A percentile compares a stretch with the other conserved stretches of the same genome.
phyloP scores from a whole-genome alignment of 305 asterid genomes.

The Fraxinus angustifolia region DNA sequence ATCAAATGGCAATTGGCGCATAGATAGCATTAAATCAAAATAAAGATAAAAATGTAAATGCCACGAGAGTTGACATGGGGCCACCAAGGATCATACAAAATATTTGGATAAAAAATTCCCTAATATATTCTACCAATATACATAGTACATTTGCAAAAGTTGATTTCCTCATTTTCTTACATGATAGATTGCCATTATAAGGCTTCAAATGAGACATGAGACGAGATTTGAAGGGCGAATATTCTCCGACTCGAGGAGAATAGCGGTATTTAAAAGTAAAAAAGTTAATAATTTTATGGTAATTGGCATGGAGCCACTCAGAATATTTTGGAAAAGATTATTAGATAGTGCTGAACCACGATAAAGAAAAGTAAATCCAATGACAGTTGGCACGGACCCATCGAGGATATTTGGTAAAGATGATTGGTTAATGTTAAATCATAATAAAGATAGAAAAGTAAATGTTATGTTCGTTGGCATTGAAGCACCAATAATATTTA shows the following conservation, averaged over 20 bases:
- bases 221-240: neutral
- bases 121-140: too few species aligned
- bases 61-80: too few species aligned
- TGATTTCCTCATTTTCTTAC: neutral
- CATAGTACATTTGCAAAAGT: neutral
- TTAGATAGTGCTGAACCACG: neutral
- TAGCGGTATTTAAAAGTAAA: neutral
- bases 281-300: neutral
- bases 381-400: neutral
- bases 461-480: neutral
- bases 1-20: neutral
- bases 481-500: neutral
- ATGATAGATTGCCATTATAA: neutral
- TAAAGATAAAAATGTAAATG: neutral
- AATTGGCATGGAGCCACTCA: neutral
- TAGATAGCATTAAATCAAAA: neutral
- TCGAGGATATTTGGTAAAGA: neutral
- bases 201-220: neutral
- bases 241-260: neutral
- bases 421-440: neutral
- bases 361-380: neutral
- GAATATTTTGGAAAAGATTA: neutral
- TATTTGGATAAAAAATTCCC: too few species aligned
- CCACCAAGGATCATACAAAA: too few species aligned
- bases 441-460: neutral